phyloP scores from a whole-genome alignment of 2,329 filamentous ascomycete genomes.

The Thielaviopsis populi region DNA sequence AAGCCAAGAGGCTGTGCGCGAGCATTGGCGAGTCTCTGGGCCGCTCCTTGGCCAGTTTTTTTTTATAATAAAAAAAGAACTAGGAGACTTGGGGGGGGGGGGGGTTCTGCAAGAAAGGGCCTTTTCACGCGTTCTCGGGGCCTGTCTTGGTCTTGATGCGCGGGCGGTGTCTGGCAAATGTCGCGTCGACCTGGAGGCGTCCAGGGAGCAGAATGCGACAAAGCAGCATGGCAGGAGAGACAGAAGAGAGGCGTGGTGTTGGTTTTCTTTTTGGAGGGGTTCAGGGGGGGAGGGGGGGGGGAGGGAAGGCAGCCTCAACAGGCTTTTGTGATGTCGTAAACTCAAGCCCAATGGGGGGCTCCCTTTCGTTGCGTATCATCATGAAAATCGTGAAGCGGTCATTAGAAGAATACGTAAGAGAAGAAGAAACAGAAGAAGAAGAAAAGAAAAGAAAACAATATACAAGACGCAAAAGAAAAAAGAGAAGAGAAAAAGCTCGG shows the following conservation, averaged over 20 bases:
- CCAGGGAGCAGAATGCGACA: not conserved
- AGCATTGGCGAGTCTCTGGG: not conserved
- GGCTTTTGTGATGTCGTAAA: not conserved
- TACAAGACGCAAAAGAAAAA: not conserved
- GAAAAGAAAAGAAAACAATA: too few relatives aligned
- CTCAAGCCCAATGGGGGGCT: not conserved
- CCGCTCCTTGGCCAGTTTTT: not conserved
- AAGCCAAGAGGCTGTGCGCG: fast-evolving
- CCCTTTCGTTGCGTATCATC: not conserved
- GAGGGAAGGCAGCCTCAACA: not conserved
- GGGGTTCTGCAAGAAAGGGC: too few relatives aligned
- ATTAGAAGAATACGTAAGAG: not conserved
- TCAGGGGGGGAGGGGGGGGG: too few relatives aligned
- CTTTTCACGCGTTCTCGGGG: not conserved
- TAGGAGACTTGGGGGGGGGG: too few relatives aligned
- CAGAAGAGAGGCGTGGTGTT: not conserved
- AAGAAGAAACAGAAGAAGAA: not conserved
- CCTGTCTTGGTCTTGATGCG: not conserved
- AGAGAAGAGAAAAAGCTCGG: not conserved
- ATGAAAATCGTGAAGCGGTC: not conserved
- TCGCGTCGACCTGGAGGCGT: not conserved
- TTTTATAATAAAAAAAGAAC: too few relatives aligned
- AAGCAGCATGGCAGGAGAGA: not conserved
- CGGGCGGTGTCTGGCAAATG: not conserved
- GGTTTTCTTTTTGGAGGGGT: not conserved